Conservation (phyloP, 1,284 basidiomycete species). For the Ceratobasidium sp. region DNA sequence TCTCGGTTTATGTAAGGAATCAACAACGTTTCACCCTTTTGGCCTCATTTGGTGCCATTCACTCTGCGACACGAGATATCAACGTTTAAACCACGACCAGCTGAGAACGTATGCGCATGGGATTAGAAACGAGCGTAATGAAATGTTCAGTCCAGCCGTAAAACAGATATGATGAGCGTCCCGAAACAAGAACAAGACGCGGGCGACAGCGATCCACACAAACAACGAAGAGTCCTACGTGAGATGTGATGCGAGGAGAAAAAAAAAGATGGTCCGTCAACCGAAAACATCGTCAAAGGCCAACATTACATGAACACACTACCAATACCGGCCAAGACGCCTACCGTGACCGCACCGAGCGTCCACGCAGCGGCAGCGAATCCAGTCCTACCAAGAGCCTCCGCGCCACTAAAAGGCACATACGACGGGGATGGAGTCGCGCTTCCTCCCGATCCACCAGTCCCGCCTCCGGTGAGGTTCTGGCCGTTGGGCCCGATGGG, state of each 20-base stretch:
- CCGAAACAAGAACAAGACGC: neutral
- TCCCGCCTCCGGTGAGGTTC: slow-evolving; percentile 60
- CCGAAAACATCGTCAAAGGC: neutral
- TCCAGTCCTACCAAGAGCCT: slow-evolving; percentile 10
- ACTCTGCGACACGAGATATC: neutral
- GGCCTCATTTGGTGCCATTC: neutral
- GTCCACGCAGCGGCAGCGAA: slow-evolving; percentile 13
- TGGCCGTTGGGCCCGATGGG: slow-evolving; percentile 77
- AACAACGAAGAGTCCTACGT: slow-evolving; percentile 5
- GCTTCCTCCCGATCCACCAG: slow-evolving; percentile 39
- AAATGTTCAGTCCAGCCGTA: neutral
- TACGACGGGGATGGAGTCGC: slow-evolving; percentile 43
- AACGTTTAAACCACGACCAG: neutral
- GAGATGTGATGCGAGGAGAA: slow-evolving; percentile 3
- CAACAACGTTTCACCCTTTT: neutral
- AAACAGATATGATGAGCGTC: neutral
- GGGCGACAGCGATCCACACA: neutral
- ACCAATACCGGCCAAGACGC: slow-evolving; percentile 13
- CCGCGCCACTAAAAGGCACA: slow-evolving; percentile 46
- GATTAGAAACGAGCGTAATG: slow-evolving; percentile 11
- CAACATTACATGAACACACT: slow-evolving; percentile 19
- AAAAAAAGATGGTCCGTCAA: slow-evolving; percentile 10
- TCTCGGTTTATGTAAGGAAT: slow-evolving; percentile 12
- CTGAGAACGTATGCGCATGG: neutral
- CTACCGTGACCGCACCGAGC: slow-evolving; percentile 19